These are phyloP conservation scores for Pestalotiopsis sp. DNA, from an alignment of 2,329 filamentous ascomycete species.

Conservation along the genomic window DNA sequence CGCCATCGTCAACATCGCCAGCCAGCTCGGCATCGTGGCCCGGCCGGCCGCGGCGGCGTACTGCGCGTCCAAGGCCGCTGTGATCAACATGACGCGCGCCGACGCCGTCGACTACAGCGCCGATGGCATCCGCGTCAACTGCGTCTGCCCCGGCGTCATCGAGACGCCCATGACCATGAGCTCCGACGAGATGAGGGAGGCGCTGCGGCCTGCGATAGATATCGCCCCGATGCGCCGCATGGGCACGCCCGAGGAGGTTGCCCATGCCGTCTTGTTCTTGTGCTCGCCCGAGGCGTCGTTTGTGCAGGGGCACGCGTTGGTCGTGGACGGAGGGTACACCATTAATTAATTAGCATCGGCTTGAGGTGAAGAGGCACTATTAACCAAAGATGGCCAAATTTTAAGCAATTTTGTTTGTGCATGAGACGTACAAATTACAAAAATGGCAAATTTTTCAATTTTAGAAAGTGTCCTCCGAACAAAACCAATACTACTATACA, in stretches of 20 bases:
- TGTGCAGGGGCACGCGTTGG: slow-evolving; percentile 53
- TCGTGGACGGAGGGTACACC: slow-evolving; percentile 56
- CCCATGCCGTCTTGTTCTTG: slow-evolving; percentile 51
- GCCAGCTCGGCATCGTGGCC: slow-evolving; percentile 53
- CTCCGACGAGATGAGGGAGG: slow-evolving; percentile 38
- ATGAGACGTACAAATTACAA: not conserved
- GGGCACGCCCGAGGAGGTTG: slow-evolving; percentile 52
- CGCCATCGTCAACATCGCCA: slow-evolving; percentile 54
- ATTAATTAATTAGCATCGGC: slow-evolving; percentile 38
- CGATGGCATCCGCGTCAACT: slow-evolving; percentile 41
- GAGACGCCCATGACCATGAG: slow-evolving; percentile 49
- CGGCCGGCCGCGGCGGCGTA: slow-evolving; percentile 54
- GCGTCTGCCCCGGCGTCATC: slow-evolving; percentile 45
- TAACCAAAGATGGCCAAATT: too few relatives aligned
- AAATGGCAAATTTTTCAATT: not conserved
- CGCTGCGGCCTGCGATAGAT: slow-evolving; percentile 42
- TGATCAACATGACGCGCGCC: slow-evolving; percentile 59
- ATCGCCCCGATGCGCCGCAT: slow-evolving; percentile 55
- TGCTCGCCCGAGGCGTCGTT: slow-evolving; percentile 52
- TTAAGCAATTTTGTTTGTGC: too few relatives aligned
- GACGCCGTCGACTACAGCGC: slow-evolving; percentile 59
- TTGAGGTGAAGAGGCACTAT: not conserved
- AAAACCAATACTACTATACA: not conserved
- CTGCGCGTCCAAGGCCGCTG: slow-evolving; percentile 60
- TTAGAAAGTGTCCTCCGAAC: not conserved